Evolutionary conservation across 2,329 filamentous ascomycete species (phyloP), one percentile per base, ranked within the genome.

Genomic region (Colletotrichum abscissum): DNA sequence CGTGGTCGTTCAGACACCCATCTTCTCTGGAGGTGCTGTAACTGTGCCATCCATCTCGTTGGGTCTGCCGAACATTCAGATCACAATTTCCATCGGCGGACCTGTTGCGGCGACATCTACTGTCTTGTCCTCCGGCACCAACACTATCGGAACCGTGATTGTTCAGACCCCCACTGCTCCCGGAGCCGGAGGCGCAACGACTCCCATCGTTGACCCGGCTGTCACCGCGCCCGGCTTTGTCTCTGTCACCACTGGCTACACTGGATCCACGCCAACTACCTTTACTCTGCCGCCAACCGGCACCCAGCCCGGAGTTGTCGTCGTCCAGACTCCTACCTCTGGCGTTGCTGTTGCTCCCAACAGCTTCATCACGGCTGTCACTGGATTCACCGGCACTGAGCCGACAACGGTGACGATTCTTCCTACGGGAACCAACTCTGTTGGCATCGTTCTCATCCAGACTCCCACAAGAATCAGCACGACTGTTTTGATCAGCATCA

Each of bases 1-100:
- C 6, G 69, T 74, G n/a, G n/a, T 74, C 5, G 16, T 74, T 19
- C 68, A 74, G 54, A 72, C 72, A 14, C 70, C 70, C 5, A 49
- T 73, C 28, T 70, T 73, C 63, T 33, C 68, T 26, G 63, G 58
- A 33, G 58, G 52, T 8, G 38, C 38, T 19, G 60, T 33, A n/a
- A 22, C 28, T 5, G 30, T 30, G 14, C 35, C 42, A 3, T 22
- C 35, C 1, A 19, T 22, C 12, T 26, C 49, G 42, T 49, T 49
- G 42, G 42, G 16, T 49, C 42, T 49, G 42, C 42, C 42, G 42
- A n/a, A 49, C 19, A 49, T 49, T 2, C 42, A 49, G 42, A 19
- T 49, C 7, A 49, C 42, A 19, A 9, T 49, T 19, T 49, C 42
- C 19, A 22, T 49, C 19, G 42, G 42, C 42, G 42, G 42, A 49